Conservation (phyloP, 106 monocot genomes). For the Cymbidium sinense region DNA sequence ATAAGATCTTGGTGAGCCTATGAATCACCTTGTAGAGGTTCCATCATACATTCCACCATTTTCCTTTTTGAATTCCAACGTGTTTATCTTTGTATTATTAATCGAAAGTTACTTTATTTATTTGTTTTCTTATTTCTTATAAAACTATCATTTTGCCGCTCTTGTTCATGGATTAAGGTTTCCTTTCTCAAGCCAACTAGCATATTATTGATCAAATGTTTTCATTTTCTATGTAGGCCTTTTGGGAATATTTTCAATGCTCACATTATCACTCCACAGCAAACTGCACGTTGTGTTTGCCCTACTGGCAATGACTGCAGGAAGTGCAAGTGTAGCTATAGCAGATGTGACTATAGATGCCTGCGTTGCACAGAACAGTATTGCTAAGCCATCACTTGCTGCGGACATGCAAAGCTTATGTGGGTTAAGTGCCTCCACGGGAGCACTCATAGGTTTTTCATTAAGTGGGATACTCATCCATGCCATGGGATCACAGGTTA, state of each 20-base stretch:
- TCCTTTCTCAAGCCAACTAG: background rate
- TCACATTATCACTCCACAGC: slow-evolving; percentile 45
- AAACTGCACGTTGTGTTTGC: slow-evolving; percentile 43
- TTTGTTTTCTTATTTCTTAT: background rate
- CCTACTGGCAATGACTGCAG: slow-evolving; percentile 46
- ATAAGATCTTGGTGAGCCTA: background rate
- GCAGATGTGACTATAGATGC: slow-evolving; percentile 94
- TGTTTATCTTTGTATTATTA: background rate
- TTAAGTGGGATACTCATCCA: slow-evolving; percentile 73
- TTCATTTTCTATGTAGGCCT: slow-evolving; percentile 29
- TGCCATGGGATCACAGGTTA: slow-evolving; percentile 79
- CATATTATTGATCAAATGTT: slow-evolving; percentile 1
- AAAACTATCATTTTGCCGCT: background rate
- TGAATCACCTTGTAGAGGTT: background rate
- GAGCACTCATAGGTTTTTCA: slow-evolving; percentile 72
- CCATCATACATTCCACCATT: background rate
- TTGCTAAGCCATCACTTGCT: slow-evolving; percentile 53
- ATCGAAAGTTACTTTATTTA: background rate
- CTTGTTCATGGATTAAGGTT: background rate
- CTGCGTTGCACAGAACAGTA: slow-evolving; percentile 77
- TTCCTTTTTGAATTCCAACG: background rate
- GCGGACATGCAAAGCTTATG: slow-evolving; percentile 90
- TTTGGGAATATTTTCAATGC: slow-evolving; percentile 49
- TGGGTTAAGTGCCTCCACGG: slow-evolving; percentile 57
- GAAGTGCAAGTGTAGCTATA: slow-evolving; percentile 58